Conservation (phyloP, 495 filamentous ascomycete species). For the Sordaria brevicollis region DNA sequence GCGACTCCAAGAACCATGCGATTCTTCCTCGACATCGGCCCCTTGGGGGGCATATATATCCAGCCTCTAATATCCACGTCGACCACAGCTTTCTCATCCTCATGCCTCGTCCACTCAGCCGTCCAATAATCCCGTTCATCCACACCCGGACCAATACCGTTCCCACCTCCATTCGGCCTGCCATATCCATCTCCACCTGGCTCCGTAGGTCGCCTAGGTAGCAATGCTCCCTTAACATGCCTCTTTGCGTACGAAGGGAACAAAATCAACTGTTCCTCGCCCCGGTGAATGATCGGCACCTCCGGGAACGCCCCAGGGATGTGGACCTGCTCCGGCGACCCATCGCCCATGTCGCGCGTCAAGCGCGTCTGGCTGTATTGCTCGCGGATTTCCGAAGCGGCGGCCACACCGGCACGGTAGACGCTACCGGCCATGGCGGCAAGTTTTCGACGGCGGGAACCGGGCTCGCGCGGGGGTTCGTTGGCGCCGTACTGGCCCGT, state of each 20-base stretch:
- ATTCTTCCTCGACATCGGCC: conserved; percentile 82
- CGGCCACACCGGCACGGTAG: conserved; percentile 63
- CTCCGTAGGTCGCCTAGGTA: neutral
- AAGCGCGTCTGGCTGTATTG: conserved; percentile 69
- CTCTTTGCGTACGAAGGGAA: conserved; percentile 84
- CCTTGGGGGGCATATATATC: conserved; percentile 77
- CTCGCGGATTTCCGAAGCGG: conserved; percentile 85
- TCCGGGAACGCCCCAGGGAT: conserved; percentile 76
- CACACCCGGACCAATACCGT: conserved; percentile 5
- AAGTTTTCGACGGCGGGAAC: conserved; percentile 65
- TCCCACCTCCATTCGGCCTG: conserved; percentile 3
- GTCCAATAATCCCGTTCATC: conserved; percentile 57
- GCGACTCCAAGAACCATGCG: conserved; percentile 76
- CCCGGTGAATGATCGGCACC: conserved; percentile 63
- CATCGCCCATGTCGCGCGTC: conserved; percentile 21
- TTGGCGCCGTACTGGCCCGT: conserved; percentile 12
- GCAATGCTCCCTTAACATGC: conserved; percentile 42
- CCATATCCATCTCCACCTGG: neutral
- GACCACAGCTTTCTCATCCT: conserved; percentile 72
- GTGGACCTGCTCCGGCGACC: conserved; percentile 36
- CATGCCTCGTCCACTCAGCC: conserved; percentile 56
- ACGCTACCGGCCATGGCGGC: conserved; percentile 43
- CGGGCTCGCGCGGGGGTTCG: conserved; percentile 42
- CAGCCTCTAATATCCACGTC: conserved; percentile 93
- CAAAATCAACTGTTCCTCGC: conserved; percentile 83